These are phyloP conservation scores for Cladosporium austrohemisphaericum DNA, from an alignment of 2,329 filamentous ascomycete species.

Conservation along the genomic window DNA sequence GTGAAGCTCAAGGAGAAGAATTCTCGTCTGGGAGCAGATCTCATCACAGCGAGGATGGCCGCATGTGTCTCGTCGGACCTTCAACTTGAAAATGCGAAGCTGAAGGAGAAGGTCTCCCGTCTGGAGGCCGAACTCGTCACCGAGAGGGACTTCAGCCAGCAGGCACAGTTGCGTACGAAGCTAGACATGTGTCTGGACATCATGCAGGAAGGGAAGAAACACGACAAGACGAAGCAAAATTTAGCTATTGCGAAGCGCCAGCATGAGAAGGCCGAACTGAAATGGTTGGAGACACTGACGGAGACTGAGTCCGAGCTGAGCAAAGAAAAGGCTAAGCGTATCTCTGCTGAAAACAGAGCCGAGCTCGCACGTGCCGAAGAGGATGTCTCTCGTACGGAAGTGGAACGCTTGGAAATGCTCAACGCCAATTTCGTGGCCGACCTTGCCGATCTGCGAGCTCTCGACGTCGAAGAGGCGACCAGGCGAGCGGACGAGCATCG, in stretches of 20 bases:
- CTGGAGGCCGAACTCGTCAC: slow-evolving; percentile 1
- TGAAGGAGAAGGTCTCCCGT: not conserved
- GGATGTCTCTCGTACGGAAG: not conserved
- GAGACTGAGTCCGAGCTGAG: not conserved
- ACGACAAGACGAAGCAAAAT: slow-evolving; percentile 1
- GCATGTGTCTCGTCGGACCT: no score
- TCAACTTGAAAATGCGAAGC: not conserved
- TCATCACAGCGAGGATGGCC: no score
- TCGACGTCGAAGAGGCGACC: not conserved
- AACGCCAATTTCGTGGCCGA: slow-evolving; percentile 20
- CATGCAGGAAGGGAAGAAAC: slow-evolving; percentile 9
- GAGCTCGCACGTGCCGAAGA: not conserved
- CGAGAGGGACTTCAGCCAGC: not conserved
- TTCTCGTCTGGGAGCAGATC: not conserved
- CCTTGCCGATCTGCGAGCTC: slow-evolving; percentile 19
- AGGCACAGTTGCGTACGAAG: slow-evolving; percentile 1
- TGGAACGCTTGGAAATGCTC: slow-evolving; percentile 14
- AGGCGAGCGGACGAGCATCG: not conserved
- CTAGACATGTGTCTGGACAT: slow-evolving; percentile 18
- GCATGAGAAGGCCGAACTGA: not conserved
- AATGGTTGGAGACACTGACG: not conserved
- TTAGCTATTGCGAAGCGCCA: not conserved
- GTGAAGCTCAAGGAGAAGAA: not conserved
- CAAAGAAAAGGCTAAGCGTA: no score
- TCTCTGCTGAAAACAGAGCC: no score